Evolutionary conservation across 73 alveolate species (phyloP), one percentile per base, ranked within the genome.

Genomic region (Diophrys sp.): DNA sequence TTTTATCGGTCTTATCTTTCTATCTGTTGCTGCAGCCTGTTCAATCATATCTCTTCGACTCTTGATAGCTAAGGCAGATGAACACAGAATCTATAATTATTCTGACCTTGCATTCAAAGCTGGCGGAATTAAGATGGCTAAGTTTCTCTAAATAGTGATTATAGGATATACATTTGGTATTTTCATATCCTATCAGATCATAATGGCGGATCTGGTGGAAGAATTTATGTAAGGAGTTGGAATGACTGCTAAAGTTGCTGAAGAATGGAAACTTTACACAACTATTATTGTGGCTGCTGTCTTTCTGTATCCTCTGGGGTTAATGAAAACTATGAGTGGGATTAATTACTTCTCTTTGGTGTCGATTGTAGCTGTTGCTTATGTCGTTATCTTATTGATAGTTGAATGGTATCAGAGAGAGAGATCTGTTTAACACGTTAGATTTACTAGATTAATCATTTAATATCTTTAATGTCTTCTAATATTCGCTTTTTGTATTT

Each of bases 371-470:
- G 62, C 62, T 5, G 62, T 44, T 44, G 62, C 62, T 44, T 44
- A 44, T 44, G 62, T 44, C 18, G 62, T 44, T 44, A 44, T 44
- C 62, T 44, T 44, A 18, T 44, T 44, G 62, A 5, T 44, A 44
- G 62, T 18, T 11, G 62, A 44, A 44, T 44, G 62, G 62, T 44
- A 44, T 44, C n/a, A n/a, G n/a, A n/a, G n/a, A n/a, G n/a, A n/a
- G n/a, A n/a, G n/a, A n/a, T n/a, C n/a, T n/a, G 62, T 44, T 44
- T 44, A 44, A 44, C 62, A 44, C 62, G 62, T 44, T 44, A 18
- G 62, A 83, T 34, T 32, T 70, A 23, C n/a, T n/a, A n/a, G 62
- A 44, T 11, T 44, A 44, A 44, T 44, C 62, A 44, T 44, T 44
- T 11, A 44, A 44, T 11, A 44, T 44, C 18, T 11, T 11, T 11